phyloP scores from a whole-genome alignment of 495 filamentous ascomycete species.

The Aspergillus wentii region DNA sequence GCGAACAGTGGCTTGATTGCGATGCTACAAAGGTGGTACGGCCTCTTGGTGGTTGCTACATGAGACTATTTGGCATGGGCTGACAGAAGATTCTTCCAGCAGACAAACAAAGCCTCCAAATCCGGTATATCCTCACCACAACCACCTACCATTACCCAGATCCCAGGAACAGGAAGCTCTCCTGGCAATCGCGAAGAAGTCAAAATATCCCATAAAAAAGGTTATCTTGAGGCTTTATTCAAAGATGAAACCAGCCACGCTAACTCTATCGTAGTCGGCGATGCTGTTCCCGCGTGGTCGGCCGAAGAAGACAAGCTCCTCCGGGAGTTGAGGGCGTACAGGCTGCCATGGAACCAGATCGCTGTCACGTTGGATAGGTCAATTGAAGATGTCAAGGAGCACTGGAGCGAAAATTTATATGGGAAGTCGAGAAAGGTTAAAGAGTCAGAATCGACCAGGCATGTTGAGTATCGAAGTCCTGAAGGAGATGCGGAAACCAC shows the following conservation, averaged over 20 bases:
- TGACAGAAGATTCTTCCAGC: too few relatives aligned
- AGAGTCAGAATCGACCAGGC: not conserved
- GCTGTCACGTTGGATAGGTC: constrained; percentile 12
- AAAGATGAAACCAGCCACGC: not conserved
- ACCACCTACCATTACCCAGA: too few relatives aligned
- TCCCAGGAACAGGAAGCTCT: too few relatives aligned
- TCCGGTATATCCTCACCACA: too few relatives aligned
- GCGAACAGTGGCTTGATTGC: not conserved
- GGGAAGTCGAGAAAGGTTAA: not conserved
- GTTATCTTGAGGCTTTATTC: too few relatives aligned
- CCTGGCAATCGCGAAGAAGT: too few relatives aligned
- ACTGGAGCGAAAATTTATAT: constrained; percentile 10
- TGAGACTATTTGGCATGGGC: too few relatives aligned
- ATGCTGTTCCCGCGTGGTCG: constrained; percentile 8
- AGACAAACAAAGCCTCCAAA: too few relatives aligned
- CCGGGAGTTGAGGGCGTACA: constrained; percentile 11
- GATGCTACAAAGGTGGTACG: too few relatives aligned
- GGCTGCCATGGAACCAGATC: constrained; percentile 22
- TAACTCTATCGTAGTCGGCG: not conserved
- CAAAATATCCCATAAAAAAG: too few relatives aligned
- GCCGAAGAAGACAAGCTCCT: constrained; percentile 18
- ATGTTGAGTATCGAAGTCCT: too few relatives aligned
- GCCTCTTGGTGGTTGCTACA: too few relatives aligned
- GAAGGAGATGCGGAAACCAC: not conserved
- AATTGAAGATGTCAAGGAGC: constrained; percentile 15